These are phyloP conservation scores for Aspergillus latus DNA, from an alignment of 2,329 filamentous ascomycete genomes.

Conservation along the genomic window DNA sequence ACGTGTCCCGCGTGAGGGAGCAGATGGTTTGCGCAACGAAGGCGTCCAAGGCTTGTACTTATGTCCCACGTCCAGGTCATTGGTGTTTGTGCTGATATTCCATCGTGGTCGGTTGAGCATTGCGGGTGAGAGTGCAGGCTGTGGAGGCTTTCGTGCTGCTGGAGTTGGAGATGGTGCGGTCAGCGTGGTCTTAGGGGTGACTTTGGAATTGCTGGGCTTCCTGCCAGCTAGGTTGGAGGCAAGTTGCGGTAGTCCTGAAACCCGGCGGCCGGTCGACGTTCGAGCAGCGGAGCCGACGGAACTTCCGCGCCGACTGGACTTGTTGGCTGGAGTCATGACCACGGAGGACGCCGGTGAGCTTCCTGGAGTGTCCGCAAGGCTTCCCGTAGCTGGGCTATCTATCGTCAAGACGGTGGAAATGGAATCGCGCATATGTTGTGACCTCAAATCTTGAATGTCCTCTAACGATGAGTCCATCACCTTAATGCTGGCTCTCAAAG, in stretches of 20 bases:
- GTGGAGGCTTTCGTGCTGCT: slow-evolving; percentile 41
- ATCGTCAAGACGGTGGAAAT: slow-evolving; percentile 89
- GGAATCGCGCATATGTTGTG: slow-evolving; percentile 82
- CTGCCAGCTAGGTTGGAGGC: slow-evolving; percentile 29
- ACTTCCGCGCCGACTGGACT: slow-evolving; percentile 50
- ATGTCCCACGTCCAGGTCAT: slow-evolving; percentile 68
- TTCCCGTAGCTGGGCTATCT: slow-evolving; percentile 70
- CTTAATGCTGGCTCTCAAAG: slow-evolving; percentile 71
- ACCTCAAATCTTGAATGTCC: slow-evolving; percentile 62
- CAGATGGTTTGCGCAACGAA: slow-evolving; percentile 49
- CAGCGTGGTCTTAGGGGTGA: slow-evolving; percentile 20
- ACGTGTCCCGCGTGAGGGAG: slow-evolving; percentile 31
- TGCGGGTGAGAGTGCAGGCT: slow-evolving; percentile 41
- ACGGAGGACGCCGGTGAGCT: slow-evolving; percentile 70
- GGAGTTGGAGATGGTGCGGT: slow-evolving; percentile 44
- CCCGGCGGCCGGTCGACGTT: slow-evolving; percentile 44
- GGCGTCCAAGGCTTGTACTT: slow-evolving; percentile 64
- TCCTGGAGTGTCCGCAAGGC: slow-evolving; percentile 68
- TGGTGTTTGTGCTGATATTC: slow-evolving; percentile 67
- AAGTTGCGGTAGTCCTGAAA: slow-evolving; percentile 49
- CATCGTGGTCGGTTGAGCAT: slow-evolving; percentile 66
- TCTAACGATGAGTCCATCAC: slow-evolving; percentile 77
- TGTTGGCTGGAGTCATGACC: slow-evolving; percentile 53
- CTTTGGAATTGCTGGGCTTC: slow-evolving; percentile 42
- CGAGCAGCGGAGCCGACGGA: slow-evolving; percentile 44